Base-by-base conservation (phyloP, 202 grass and related monocot genomes). In the Thinopyrum obtusiflorum region DNA sequence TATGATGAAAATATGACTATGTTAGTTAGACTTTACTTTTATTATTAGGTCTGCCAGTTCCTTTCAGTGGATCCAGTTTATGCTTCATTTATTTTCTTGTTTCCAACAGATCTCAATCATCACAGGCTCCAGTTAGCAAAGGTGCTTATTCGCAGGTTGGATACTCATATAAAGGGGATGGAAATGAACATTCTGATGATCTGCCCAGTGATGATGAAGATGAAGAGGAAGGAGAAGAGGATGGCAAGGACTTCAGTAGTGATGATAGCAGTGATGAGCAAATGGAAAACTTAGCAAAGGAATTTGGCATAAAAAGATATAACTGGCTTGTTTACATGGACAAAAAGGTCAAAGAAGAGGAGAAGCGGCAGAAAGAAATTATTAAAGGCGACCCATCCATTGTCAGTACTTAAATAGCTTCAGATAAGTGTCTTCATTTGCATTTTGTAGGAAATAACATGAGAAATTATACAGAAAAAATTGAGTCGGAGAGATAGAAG, bases 301-400 rank as follows among this genome's bases (percentile, higher is more conserved):
- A 99, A 81, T 99, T 97, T 93, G 97, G 97, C 27, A 59, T 99
- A 61, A 94, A 90, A 83, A 96, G 90, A 92, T 99, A 99, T 78
- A 97, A 94, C 73, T 99, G 93, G 93, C 97, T 97, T 85, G 88
- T 97, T 77, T 99, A 97, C 84, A 97, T 89, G 92, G 97, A 99
- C 49, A 99, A 97, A 87, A 99, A 92, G 55, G 82, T 87, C 62
- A 99, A 99, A 83, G 97, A 99, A 86, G 92, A 99, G 83, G 97
- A 97, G 84, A 95, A 91, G 66, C 85, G 90, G 10, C 93, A 97
- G 74, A 99, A 99, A 81, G 93, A 97, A 92, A 79, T 94, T 82
- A 92, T 99, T 78, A 97, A 92, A 96, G 93, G 97, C 74, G 92
- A 99, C 70, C 97, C 93, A 86, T 85, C 97, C 65, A 89, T 97